Percentiles rank a stretch among this genome's conserved stretches.
Conservation (phyloP, 805 yeast species). For the Nadsonia fulvescens region DNA sequence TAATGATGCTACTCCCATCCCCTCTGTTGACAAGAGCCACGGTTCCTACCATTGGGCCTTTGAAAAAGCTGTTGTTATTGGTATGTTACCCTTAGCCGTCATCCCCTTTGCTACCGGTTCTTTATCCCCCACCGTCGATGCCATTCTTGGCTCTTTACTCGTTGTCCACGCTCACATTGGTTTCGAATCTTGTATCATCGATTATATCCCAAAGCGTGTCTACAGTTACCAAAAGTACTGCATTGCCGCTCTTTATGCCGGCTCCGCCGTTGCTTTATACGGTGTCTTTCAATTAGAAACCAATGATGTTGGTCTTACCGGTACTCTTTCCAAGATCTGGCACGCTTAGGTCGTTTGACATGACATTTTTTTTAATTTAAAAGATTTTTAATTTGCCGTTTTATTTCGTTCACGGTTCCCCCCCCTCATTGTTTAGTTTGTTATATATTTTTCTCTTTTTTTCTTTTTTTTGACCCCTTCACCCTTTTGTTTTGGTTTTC, state of each 20-base stretch:
- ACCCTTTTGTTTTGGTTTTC: neutral
- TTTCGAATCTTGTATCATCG: constrained; percentile 77
- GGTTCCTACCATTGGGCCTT: constrained; percentile 92
- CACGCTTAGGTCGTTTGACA: constrained; percentile 18
- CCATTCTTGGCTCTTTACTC: constrained; percentile 44
- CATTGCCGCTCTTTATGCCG: constrained; percentile 46
- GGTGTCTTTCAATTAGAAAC: constrained; percentile 70
- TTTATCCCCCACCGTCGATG: constrained; percentile 51
- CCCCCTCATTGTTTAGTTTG: neutral
- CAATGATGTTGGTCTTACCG: constrained; percentile 60
- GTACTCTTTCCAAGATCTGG: constrained; percentile 50
- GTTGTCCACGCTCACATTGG: constrained; percentile 75
- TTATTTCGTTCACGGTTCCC: neutral
- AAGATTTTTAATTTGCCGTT: neutral
- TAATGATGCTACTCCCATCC: constrained; percentile 67
- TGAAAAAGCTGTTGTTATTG: constrained; percentile 54
- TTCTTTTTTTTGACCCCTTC: neutral
- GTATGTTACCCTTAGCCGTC: constrained; percentile 59
- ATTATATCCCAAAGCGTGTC: constrained; percentile 75
- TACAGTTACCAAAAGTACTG: constrained; percentile 58
- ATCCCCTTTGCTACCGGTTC: constrained; percentile 66
- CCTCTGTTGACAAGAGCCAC: constrained; percentile 42
- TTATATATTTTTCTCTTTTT: constrained; percentile 1
- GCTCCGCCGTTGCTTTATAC: constrained; percentile 50
- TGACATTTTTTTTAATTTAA: neutral